These are phyloP conservation scores for Colletotrichum caudatum DNA, from an alignment of 2,329 filamentous ascomycete species.

Conservation along the genomic window DNA sequence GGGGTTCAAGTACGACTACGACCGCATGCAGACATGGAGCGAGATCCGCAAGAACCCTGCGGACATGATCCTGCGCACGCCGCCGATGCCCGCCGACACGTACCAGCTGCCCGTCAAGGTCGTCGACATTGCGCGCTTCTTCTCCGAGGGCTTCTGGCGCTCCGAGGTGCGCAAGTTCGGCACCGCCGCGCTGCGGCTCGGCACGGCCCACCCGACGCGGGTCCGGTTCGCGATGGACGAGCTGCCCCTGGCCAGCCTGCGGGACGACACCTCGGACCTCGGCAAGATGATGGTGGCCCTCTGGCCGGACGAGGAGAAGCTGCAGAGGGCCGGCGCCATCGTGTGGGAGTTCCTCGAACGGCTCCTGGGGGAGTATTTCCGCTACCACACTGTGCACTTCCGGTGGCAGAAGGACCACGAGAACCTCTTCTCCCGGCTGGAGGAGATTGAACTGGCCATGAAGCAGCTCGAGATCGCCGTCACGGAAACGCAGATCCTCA, in stretches of 20 bases:
- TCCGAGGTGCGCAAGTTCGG: conserved; percentile 45
- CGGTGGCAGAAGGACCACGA: not conserved
- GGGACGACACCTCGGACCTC: not conserved
- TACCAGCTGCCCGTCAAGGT: conserved; percentile 1
- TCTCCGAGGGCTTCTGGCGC: conserved; percentile 47
- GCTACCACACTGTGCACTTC: not conserved
- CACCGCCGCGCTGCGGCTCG: conserved; percentile 40
- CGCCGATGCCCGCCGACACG: not conserved
- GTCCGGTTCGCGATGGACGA: conserved; percentile 1
- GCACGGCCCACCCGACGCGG: not conserved
- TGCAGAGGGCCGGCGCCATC: not conserved
- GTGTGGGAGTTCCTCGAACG: conserved; percentile 5
- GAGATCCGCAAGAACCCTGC: not conserved
- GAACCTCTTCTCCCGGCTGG: not conserved
- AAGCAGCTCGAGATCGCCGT: not conserved
- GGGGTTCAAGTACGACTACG: not conserved
- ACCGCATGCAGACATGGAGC: not conserved
- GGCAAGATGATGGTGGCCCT: not conserved
- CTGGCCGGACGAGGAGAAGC: not conserved
- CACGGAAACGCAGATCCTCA: not conserved
- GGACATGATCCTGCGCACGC: not conserved
- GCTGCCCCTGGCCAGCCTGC: not conserved
- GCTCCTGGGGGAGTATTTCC: conserved; percentile 2
- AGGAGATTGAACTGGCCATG: not conserved
- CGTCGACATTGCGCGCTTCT: conserved; percentile 37